A percentile compares a stretch with the other conserved stretches of the same genome.
These are phyloP conservation scores for Fraxinus velutina DNA, from an alignment of 305 asterid genomes.

Conservation along the genomic window DNA sequence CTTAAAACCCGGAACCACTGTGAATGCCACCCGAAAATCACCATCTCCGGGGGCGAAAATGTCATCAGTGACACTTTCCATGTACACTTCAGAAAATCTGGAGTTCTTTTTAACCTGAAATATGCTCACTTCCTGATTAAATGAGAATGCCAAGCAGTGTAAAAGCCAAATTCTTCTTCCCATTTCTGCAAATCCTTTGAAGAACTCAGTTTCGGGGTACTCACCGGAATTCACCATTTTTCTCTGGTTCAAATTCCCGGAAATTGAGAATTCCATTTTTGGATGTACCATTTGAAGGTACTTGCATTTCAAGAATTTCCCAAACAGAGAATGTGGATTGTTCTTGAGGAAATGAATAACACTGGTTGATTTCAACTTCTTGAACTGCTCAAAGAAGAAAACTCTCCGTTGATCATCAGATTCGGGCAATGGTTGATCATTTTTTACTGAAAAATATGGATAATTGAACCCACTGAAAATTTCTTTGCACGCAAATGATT, in stretches of 20 bases:
- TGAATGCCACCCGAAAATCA: slow-evolving; percentile 58
- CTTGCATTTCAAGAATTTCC: slow-evolving; percentile 50
- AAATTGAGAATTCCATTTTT: slow-evolving; percentile 68
- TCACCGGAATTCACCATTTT: slow-evolving; percentile 58
- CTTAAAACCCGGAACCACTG: slow-evolving; percentile 82
- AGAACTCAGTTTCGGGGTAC: slow-evolving; percentile 66
- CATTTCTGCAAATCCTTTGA: slow-evolving; percentile 62
- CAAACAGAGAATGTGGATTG: slow-evolving; percentile 49
- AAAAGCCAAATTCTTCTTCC: slow-evolving; percentile 65
- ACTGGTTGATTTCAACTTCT: slow-evolving; percentile 43
- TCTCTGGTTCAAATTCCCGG: slow-evolving; percentile 63
- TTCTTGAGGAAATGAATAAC: slow-evolving; percentile 52
- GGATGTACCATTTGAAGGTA: slow-evolving; percentile 75
- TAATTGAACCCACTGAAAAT: slow-evolving; percentile 45
- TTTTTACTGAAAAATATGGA: slow-evolving; percentile 31
- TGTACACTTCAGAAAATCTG: slow-evolving; percentile 66
- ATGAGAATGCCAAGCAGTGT: slow-evolving; percentile 62
- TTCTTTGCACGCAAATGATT: slow-evolving; percentile 68
- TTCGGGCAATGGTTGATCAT: slow-evolving; percentile 20
- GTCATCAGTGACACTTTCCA: slow-evolving; percentile 72
- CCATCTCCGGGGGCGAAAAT: slow-evolving; percentile 41
- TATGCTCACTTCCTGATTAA: slow-evolving; percentile 40
- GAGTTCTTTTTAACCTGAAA: slow-evolving; percentile 47
- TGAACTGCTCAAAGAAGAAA: slow-evolving; percentile 61
- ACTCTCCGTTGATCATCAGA: slow-evolving; percentile 33